These are phyloP conservation scores for Candida endomychidarum DNA, from an alignment of 805 yeast genomes.

Conservation along the genomic window DNA sequence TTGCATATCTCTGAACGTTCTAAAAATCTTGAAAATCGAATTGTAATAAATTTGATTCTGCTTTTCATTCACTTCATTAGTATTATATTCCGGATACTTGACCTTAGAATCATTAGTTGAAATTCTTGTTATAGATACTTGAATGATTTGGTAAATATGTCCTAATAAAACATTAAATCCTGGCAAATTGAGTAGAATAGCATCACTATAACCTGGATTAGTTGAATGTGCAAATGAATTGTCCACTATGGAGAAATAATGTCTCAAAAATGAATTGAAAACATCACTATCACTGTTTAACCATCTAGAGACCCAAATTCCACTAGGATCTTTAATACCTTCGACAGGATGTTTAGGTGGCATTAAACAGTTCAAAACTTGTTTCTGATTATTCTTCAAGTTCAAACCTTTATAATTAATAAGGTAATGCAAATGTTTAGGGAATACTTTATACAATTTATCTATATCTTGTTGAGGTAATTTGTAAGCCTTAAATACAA, in stretches of 20 bases:
- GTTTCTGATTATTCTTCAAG: constrained; percentile 21
- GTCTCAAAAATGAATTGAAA: constrained; percentile 61
- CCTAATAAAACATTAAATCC: constrained; percentile 47
- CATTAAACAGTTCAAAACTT: constrained; percentile 33
- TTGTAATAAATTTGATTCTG: constrained; percentile 37
- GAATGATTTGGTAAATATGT: constrained; percentile 46
- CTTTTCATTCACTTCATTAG: constrained; percentile 14
- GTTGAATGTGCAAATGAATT: constrained; percentile 2
- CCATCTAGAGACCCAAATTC: constrained; percentile 66
- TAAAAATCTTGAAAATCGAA: constrained; percentile 40
- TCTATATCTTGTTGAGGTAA: background rate
- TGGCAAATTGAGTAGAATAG: constrained; percentile 31
- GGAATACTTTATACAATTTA: constrained; percentile 20
- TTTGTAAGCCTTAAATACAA: constrained; percentile 6
- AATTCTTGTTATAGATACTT: constrained; percentile 28
- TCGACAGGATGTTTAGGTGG: constrained; percentile 44
- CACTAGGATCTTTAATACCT: constrained; percentile 58
- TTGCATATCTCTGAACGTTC: constrained; percentile 37
- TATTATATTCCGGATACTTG: constrained; percentile 12
- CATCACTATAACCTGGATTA: background rate
- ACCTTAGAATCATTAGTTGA: constrained; percentile 16
- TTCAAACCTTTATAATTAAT: constrained; percentile 32
- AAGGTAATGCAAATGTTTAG: constrained; percentile 30
- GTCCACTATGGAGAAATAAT: constrained; percentile 42
- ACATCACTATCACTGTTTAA: constrained; percentile 54